Conservation (phyloP, 2,329 filamentous ascomycete species). For the Xylariaceae sp. region DNA sequence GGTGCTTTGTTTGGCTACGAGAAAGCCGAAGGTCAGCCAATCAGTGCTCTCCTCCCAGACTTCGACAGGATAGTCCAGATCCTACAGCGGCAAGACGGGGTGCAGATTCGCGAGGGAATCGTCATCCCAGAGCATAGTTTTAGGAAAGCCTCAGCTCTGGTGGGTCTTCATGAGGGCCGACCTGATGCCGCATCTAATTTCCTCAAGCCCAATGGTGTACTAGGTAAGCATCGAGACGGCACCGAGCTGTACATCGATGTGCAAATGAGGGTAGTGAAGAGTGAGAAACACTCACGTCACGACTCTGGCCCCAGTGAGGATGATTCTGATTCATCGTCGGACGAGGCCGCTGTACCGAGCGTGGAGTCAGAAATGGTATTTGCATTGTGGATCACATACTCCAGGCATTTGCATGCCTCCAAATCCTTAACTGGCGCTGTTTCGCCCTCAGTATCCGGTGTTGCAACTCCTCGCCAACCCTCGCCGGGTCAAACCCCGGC, state of each 20-base stretch:
- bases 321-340: conserved; percentile 31
- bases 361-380: conserved; percentile 74
- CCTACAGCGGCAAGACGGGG: conserved; percentile 78
- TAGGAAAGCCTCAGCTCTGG: conserved; percentile 75
- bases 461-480: conserved; percentile 67
- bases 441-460: conserved; percentile 57
- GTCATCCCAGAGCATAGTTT: conserved; percentile 96
- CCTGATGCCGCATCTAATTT: conserved; percentile 75
- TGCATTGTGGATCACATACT: conserved; percentile 96
- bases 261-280: conserved; percentile 93
- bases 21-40: conserved; percentile 71
- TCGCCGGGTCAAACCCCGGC: conserved; percentile 66
- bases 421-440: conserved; percentile 50
- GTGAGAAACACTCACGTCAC: conserved; percentile 57
- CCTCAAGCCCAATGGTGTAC: conserved; percentile 74
- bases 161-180: conserved; percentile 77
- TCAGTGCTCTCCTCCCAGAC: conserved; percentile 75
- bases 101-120: conserved; percentile 83
- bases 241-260: conserved; percentile 90
- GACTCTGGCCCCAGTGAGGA: conserved; percentile 30
- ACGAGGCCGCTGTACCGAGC: conserved; percentile 42
- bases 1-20: conserved; percentile 86
- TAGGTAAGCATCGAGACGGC: conserved; percentile 83
- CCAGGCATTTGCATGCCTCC: conserved; percentile 78
- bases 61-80: conserved; percentile 81